Evolutionary conservation across 768 basidiomycete species (phyloP).

Genomic region (Psilocybe cyanescens): DNA sequence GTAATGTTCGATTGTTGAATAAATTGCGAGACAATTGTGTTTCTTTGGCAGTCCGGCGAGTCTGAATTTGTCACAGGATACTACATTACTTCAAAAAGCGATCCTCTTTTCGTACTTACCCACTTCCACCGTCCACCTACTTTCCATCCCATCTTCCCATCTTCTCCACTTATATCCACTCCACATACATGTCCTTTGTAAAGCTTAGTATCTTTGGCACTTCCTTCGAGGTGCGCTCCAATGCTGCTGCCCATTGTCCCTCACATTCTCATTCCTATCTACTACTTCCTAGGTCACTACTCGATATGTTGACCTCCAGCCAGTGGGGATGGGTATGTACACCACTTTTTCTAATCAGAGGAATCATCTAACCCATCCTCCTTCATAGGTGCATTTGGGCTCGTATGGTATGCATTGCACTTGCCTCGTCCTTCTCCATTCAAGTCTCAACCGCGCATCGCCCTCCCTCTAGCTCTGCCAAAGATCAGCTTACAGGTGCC

Average conservation of each 20-base stretch:
- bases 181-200: conserved; percentile 80
- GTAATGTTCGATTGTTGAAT: not conserved
- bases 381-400: conserved; percentile 86
- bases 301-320: conserved; percentile 98
- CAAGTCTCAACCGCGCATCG: conserved; percentile 6
- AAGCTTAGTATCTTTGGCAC: conserved; percentile 99
- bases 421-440: not conserved
- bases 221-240: conserved; percentile 80
- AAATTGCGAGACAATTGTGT: conserved; percentile 1
- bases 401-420: conserved; percentile 80
- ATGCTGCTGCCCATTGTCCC: conserved; percentile 17
- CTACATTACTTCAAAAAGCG: conserved; percentile 24
- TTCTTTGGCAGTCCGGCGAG: not conserved
- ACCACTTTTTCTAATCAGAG: not conserved
- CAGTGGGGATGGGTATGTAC: conserved; percentile 94
- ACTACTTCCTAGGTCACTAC: conserved; percentile 79
- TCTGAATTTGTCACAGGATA: conserved; percentile 16
- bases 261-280: conserved; percentile 16
- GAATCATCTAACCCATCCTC: conserved; percentile 6
- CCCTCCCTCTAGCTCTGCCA: conserved; percentile 69
- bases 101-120: conserved; percentile 3
- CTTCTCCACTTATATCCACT: conserved; percentile 16
- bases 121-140: conserved; percentile 10
- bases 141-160: conserved; percentile 11
- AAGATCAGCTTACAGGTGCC: conserved; percentile 91